Base-by-base conservation (phyloP, 2,329 filamentous ascomycete species). In the Metarhizium rileyi region DNA sequence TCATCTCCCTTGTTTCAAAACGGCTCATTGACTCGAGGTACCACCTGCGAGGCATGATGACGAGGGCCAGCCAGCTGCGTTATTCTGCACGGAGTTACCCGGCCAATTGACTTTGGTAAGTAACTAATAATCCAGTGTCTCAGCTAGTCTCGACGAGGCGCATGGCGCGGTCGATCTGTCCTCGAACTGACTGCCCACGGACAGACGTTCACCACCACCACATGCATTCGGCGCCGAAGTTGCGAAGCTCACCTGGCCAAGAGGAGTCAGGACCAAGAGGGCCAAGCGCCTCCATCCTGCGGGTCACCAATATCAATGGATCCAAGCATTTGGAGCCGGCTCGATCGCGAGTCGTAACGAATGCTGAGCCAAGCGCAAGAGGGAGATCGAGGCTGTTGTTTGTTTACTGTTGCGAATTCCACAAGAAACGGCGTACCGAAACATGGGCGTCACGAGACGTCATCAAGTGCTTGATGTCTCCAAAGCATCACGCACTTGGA, bases 71-170 rank as follows among this genome's bases (percentile, higher is more conserved):
- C 47, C 51, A 53, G 56, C 22, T 47, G 33, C 45, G n/a, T n/a
- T n/a, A n/a, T n/a, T n/a, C n/a, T n/a, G n/a, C n/a, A n/a, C n/a
- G n/a, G n/a, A n/a, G n/a, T n/a, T n/a, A n/a, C n/a, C n/a, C n/a
- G n/a, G n/a, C n/a, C n/a, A n/a, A n/a, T n/a, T n/a, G n/a, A n/a
- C n/a, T n/a, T n/a, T n/a, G n/a, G n/a, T n/a, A n/a, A n/a, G 48
- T 50, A 50, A 52, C 57, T 54, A 56, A 47, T 59, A 58, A 59
- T 55, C 58, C 57, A 58, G 40, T 63, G 63, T 63, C 62, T 65
- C 60, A 62, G 55, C 40, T 30, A 36, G 47, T 25, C 46, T n/a
- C 30, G 46, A 27, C 44, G 30, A 36, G 44, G 44, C 16, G 44
- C 28, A 33, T 46, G 30, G 44, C 20, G 44, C 20, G 22, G 44